Conservation (phyloP, 371 early-diverging fungal species). For the Amoeboaphelidium occidentale region DNA sequence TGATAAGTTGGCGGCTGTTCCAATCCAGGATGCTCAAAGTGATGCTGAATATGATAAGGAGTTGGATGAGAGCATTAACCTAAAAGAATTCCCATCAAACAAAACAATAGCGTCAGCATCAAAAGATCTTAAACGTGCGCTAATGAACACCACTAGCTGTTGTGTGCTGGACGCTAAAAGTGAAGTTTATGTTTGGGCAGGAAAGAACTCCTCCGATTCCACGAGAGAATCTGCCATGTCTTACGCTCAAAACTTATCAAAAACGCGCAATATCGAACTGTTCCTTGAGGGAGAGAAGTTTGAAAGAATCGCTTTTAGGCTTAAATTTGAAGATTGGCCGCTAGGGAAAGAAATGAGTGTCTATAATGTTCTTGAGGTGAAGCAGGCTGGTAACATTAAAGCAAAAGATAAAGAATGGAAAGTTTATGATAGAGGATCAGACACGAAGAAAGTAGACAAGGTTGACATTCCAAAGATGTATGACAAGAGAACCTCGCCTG, state of each 20-base stretch:
- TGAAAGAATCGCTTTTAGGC: neutral
- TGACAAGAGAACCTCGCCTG: neutral
- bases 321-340: neutral
- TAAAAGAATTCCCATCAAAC: no score
- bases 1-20: no score
- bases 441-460: neutral
- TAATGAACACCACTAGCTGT: neutral
- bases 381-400: neutral
- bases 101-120: neutral
- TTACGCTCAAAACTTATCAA: neutral
- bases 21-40: no score
- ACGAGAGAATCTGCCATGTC: neutral
- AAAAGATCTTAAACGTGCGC: neutral
- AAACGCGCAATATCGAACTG: neutral
- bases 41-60: no score
- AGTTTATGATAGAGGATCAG: neutral
- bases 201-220: no score
- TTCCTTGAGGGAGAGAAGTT: neutral
- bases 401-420: neutral
- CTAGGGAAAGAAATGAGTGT: neutral
- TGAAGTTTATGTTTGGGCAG: neutral
- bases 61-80: no score
- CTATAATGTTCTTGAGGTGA: neutral
- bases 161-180: neutral
- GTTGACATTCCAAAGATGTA: neutral